phyloP scores from a whole-genome alignment of 805 yeast species.

The Pichia cabralensis region DNA sequence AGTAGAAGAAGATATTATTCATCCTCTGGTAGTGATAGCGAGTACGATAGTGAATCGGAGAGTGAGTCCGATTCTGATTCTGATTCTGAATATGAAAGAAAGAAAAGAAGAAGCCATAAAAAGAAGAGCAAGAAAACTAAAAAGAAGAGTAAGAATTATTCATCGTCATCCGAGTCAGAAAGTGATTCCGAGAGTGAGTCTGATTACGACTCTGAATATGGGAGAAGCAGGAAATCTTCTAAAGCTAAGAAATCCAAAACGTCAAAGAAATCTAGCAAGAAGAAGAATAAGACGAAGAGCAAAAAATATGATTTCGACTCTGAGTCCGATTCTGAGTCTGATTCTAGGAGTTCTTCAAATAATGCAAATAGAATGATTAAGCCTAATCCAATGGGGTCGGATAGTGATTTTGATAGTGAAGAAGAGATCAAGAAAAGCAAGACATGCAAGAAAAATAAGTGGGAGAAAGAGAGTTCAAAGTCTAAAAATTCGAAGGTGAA shows the following conservation, averaged over 20 bases:
- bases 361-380: not conserved
- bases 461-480: no score
- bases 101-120: not conserved
- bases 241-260: not conserved
- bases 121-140: not conserved
- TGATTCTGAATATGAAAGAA: not conserved
- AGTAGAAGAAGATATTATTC: not conserved
- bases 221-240: not conserved
- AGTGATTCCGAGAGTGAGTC: not conserved
- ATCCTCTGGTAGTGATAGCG: no score
- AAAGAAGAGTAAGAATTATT: not conserved
- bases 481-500: no score
- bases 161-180: not conserved
- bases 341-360: not conserved
- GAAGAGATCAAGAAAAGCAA: no score
- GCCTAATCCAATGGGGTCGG: not conserved
- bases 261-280: no score
- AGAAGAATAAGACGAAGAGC: slow-evolving; percentile 8
- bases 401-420: slow-evolving; percentile 1
- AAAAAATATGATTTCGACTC: slow-evolving; percentile 1
- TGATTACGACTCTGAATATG: not conserved
- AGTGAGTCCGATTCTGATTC: slow-evolving; percentile 2
- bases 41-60: not conserved
- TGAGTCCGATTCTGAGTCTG: slow-evolving; percentile 1
- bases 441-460: no score